These are phyloP conservation scores for Schizophyllum commune DNA, from an alignment of 1,284 basidiomycete genomes.

Conservation along the genomic window DNA sequence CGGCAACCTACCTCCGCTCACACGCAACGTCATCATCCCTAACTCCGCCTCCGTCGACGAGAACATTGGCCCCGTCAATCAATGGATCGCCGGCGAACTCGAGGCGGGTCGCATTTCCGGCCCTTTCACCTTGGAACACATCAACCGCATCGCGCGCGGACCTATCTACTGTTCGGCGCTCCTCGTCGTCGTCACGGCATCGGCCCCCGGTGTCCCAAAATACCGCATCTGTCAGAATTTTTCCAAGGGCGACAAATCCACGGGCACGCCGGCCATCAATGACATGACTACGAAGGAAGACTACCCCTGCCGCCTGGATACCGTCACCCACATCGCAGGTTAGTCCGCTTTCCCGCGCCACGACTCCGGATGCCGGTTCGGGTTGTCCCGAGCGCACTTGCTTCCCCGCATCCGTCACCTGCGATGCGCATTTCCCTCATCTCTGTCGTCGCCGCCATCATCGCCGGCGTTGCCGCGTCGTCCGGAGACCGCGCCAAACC, in stretches of 20 bases:
- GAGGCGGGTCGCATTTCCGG: too few relatives aligned
- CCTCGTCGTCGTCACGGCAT: too few relatives aligned
- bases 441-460: slow-evolving; percentile 7
- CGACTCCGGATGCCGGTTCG: too few relatives aligned
- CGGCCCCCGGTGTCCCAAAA: too few relatives aligned
- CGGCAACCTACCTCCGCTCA: slow-evolving; percentile 6
- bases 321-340: not conserved
- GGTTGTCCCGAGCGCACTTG: not conserved
- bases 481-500: slow-evolving; percentile 51
- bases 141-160: slow-evolving; percentile 4
- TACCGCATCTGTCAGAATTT: slow-evolving; percentile 8
- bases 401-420: not conserved
- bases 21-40: slow-evolving; percentile 4
- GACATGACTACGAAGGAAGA: not conserved
- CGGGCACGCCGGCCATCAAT: not conserved
- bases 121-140: slow-evolving; percentile 5
- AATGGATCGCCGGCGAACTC: not conserved
- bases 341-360: too few relatives aligned
- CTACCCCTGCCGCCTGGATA: too few relatives aligned
- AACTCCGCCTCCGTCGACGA: slow-evolving; percentile 5
- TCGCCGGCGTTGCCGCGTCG: slow-evolving; percentile 24
- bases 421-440: not conserved
- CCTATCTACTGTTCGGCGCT: slow-evolving; percentile 7
- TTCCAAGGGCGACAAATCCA: not conserved
- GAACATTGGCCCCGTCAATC: slow-evolving; percentile 6